Percentiles rank a stretch among this genome's conserved stretches.
Evolutionary conservation across 2,329 filamentous ascomycete species (phyloP).

Genomic region (Grosmannia huntii): DNA sequence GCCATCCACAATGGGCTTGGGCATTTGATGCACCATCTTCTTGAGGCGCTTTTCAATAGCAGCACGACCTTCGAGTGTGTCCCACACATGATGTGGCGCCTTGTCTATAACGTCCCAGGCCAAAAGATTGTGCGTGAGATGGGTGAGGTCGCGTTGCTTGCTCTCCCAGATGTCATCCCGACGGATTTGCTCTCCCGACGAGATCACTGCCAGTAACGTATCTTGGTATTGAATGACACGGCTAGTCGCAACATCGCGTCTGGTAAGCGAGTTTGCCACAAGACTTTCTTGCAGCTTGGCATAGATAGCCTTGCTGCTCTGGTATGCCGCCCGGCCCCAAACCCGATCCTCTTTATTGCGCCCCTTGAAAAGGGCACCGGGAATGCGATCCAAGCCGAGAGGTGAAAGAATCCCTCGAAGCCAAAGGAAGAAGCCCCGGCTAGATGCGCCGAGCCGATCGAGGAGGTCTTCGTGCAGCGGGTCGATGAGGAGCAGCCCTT

Average conservation of each 20-base stretch:
- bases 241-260: conserved; percentile 68
- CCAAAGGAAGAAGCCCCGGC: conserved; percentile 77
- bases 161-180: conserved; percentile 61
- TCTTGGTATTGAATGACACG: conserved; percentile 65
- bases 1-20: neutral
- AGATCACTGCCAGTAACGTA: conserved; percentile 68
- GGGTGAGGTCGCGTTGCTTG: conserved; percentile 74
- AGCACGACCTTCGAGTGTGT: conserved; percentile 55
- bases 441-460: conserved; percentile 48
- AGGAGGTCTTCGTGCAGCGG: conserved; percentile 82
- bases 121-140: conserved; percentile 64
- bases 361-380: conserved; percentile 70
- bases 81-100: conserved; percentile 82
- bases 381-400: conserved; percentile 68
- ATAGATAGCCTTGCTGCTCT: conserved; percentile 74
- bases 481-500: conserved; percentile 75
- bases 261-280: conserved; percentile 72
- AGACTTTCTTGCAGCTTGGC: conserved; percentile 87
- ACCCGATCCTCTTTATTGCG: conserved; percentile 73
- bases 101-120: conserved; percentile 78
- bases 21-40: conserved; percentile 41
- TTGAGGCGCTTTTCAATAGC: conserved; percentile 68
- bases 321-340: conserved; percentile 66
- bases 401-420: conserved; percentile 74
- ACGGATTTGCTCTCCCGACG: conserved; percentile 61